Conservation (phyloP, 2,329 filamentous ascomycete species). For the Epichloe aotearoae region DNA sequence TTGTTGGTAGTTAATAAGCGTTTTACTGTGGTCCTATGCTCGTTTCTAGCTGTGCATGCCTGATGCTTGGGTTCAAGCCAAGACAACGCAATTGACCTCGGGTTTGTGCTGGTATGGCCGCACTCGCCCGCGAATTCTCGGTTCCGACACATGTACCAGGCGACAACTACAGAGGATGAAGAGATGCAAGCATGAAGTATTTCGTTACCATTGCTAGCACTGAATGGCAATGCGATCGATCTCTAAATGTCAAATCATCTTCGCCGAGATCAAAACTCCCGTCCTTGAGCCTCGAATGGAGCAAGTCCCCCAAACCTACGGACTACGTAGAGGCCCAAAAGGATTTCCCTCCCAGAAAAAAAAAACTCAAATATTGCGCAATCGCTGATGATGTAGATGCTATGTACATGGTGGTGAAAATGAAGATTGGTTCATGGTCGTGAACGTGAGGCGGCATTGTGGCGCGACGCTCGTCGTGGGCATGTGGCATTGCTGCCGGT, state of each 20-base stretch:
- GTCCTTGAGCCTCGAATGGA: background rate
- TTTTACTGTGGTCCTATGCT: background rate
- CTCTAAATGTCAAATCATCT: background rate
- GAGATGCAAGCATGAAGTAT: background rate
- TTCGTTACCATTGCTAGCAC: background rate
- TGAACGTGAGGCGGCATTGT: background rate
- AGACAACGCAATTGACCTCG: background rate
- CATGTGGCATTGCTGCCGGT: constrained; percentile 2
- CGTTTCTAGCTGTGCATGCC: background rate
- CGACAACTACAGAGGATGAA: background rate
- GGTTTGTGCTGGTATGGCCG: too few species aligned
- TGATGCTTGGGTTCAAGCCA: background rate
- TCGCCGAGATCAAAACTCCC: background rate
- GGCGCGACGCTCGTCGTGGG: background rate
- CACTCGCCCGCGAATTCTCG: too few species aligned
- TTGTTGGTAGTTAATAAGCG: background rate
- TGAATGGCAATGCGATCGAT: background rate
- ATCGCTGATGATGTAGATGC: constrained; percentile 2
- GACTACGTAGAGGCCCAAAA: background rate
- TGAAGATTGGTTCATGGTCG: background rate
- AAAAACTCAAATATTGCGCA: background rate
- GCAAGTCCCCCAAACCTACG: background rate
- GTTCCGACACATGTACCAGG: background rate
- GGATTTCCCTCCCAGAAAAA: background rate
- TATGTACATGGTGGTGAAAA: constrained; percentile 1